Conservation (phyloP, 2,329 filamentous ascomycete species). For the Beauveria sp. region DNA sequence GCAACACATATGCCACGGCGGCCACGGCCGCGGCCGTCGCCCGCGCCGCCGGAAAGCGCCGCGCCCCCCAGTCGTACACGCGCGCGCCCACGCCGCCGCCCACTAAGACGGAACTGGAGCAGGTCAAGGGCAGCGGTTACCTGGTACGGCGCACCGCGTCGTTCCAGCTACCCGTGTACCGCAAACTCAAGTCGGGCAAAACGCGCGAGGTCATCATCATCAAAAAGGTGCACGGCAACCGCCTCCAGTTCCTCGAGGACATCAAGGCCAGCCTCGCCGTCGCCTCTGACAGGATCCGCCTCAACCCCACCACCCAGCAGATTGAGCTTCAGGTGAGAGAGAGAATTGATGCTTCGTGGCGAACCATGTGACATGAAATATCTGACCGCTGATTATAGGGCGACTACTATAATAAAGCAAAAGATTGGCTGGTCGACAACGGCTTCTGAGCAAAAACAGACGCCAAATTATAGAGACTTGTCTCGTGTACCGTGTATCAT, state of each 20-base stretch:
- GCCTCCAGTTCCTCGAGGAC: slow-evolving; percentile 54
- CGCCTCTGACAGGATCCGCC: slow-evolving; percentile 41
- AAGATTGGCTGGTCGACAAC: slow-evolving; percentile 25
- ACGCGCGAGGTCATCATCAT: slow-evolving; percentile 67
- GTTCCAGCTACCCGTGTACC: slow-evolving; percentile 70
- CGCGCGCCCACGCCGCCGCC: slow-evolving; percentile 23
- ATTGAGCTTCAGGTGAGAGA: slow-evolving; percentile 63
- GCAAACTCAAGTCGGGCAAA: slow-evolving; percentile 63
- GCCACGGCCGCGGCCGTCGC: slow-evolving; percentile 3
- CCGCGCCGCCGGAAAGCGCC: not conserved
- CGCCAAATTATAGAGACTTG: not conserved
- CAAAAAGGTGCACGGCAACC: slow-evolving; percentile 72
- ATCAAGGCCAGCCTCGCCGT: slow-evolving; percentile 53
- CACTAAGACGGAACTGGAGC: slow-evolving; percentile 23
- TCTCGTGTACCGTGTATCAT: slow-evolving; percentile 6
- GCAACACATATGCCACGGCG: slow-evolving; percentile 4
- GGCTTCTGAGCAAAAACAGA: slow-evolving; percentile 25
- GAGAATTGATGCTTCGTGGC: not conserved
- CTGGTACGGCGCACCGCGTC: slow-evolving; percentile 63
- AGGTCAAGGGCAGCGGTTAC: slow-evolving; percentile 27
- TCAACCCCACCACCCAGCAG: slow-evolving; percentile 60
- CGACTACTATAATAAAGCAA: slow-evolving; percentile 22
- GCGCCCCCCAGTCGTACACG: slow-evolving; percentile 14
- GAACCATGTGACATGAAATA: no score
- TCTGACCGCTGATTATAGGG: slow-evolving; percentile 22